Conservation (phyloP, 106 monocot genomes). For the Allium cepa region DNA sequence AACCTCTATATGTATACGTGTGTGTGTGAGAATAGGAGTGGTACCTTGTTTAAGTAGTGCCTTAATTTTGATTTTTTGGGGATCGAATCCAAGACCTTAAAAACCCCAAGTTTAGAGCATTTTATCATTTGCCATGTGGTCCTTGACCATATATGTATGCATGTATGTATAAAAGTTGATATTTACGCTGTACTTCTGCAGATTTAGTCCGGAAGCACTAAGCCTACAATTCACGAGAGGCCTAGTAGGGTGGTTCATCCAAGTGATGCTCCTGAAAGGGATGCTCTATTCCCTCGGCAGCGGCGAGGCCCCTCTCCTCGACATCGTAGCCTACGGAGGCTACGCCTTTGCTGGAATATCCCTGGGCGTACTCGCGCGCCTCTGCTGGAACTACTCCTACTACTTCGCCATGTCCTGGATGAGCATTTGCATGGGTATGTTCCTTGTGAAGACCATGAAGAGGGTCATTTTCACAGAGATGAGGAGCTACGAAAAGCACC, state of each 20-base stretch:
- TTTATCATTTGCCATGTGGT: too few relatives aligned
- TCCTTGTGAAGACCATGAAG: conserved; percentile 23
- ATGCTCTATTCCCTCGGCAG: conserved; percentile 27
- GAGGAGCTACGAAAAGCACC: conserved; percentile 29
- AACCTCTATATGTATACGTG: too few relatives aligned
- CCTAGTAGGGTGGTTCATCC: conserved; percentile 23
- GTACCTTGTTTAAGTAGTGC: too few relatives aligned
- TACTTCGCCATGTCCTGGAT: conserved; percentile 31
- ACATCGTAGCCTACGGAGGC: conserved; percentile 20
- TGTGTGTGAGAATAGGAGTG: too few relatives aligned
- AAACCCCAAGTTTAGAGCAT: too few relatives aligned
- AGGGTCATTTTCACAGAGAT: conserved; percentile 20
- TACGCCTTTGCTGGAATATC: conserved; percentile 28
- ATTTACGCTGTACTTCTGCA: background rate
- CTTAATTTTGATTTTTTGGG: too few relatives aligned
- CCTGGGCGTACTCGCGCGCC: conserved; percentile 12
- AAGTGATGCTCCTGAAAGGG: conserved; percentile 28
- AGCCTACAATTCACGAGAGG: conserved; percentile 35
- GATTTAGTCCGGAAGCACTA: conserved; percentile 32
- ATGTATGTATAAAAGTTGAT: too few relatives aligned
- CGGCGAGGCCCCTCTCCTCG: conserved; percentile 23
- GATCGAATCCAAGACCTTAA: too few relatives aligned
- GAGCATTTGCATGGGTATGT: conserved; percentile 28
- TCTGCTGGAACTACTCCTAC: conserved; percentile 30
- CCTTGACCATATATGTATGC: too few relatives aligned